phyloP scores from a whole-genome alignment of 179 eudicot species.

The Beta lomatogona region DNA sequence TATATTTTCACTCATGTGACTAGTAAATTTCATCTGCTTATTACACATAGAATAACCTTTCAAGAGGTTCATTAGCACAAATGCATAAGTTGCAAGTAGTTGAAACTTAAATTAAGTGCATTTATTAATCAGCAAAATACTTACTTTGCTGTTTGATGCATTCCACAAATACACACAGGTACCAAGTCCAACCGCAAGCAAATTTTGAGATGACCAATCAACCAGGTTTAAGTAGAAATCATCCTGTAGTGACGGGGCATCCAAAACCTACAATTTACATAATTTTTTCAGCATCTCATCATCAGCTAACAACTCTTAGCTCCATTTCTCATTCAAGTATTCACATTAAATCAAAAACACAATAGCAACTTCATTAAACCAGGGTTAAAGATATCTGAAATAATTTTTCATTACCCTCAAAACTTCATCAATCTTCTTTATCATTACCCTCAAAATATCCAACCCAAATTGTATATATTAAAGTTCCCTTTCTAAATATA shows the following conservation, averaged over 20 bases:
- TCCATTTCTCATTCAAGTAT: no score
- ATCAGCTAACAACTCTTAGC: background rate
- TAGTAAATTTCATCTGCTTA: no score
- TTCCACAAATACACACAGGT: slow-evolving; percentile 94
- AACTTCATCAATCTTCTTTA: no score
- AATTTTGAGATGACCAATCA: slow-evolving; percentile 95
- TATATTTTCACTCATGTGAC: no score
- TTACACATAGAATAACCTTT: no score
- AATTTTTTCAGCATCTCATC: background rate
- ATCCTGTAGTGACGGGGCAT: slow-evolving; percentile 95
- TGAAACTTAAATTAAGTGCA: background rate
- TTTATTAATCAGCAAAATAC: background rate
- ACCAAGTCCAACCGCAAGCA: slow-evolving; percentile 93
- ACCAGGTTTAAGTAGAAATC: slow-evolving; percentile 94
- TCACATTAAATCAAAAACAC: background rate
- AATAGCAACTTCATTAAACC: no score
- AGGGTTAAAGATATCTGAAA: no score
- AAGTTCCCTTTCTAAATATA: no score
- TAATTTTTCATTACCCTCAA: no score
- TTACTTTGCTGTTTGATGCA: slow-evolving; percentile 88
- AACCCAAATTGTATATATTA: no score
- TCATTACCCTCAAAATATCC: no score
- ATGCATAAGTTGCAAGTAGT: background rate
- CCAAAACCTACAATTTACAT: slow-evolving; percentile 65
- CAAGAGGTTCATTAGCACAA: no score